phyloP scores from a whole-genome alignment of 1,284 basidiomycete species.

The Irpex lacteus region DNA sequence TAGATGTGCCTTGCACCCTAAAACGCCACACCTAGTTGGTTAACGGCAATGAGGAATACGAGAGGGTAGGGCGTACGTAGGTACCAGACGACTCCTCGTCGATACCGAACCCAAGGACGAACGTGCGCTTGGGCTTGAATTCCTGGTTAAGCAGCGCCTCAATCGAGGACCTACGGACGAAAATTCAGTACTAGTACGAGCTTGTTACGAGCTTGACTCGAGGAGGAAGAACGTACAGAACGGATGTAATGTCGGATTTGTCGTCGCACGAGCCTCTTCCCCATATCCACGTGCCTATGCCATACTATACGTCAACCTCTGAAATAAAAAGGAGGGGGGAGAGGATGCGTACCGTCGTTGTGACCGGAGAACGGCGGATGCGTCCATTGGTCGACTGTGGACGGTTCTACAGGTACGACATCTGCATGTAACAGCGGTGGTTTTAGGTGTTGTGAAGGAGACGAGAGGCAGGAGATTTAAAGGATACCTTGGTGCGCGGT shows the following conservation, averaged over 20 bases:
- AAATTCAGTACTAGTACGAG: neutral
- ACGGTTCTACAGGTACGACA: slow-evolving; percentile 54
- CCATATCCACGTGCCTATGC: slow-evolving; percentile 51
- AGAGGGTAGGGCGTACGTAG: neutral
- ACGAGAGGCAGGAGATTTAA: neutral
- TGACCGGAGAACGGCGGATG: slow-evolving; percentile 34
- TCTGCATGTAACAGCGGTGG: slow-evolving; percentile 30
- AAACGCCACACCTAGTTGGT: too few species aligned
- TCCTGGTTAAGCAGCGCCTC: slow-evolving; percentile 48
- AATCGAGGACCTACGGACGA: slow-evolving; percentile 39
- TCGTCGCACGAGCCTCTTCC: slow-evolving; percentile 63
- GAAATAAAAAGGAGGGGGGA: neutral
- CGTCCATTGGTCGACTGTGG: slow-evolving; percentile 50
- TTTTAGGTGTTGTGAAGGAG: neutral
- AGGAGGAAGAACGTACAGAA: slow-evolving; percentile 38
- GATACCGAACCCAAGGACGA: slow-evolving; percentile 66
- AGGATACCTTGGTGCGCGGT: slow-evolving; percentile 60
- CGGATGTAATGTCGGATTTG: slow-evolving; percentile 56
- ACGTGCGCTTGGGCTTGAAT: slow-evolving; percentile 48
- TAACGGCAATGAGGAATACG: too few species aligned
- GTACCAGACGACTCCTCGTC: slow-evolving; percentile 59
- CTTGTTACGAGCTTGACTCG: neutral
- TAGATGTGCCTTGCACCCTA: slow-evolving; percentile 49
- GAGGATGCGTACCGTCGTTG: slow-evolving; percentile 27
- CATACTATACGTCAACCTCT: neutral